Base-by-base conservation (phyloP, 352 stramenopile genomes). In the Pythium scleroteichum region DNA sequence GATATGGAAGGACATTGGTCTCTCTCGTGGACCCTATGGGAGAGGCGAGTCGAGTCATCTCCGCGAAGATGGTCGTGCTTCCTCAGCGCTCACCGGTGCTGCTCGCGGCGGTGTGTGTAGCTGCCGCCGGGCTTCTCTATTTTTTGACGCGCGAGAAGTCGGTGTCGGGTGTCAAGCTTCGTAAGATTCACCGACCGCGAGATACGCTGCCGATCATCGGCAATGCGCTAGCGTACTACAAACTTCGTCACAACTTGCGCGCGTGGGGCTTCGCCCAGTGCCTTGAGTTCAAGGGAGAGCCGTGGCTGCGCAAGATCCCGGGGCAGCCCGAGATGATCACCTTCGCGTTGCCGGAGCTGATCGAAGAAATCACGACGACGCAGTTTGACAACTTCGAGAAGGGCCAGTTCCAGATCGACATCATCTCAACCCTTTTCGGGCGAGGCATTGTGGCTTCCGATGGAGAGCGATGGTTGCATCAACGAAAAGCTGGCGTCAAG, bases 331-430 rank as follows among this genome's bases (percentile, higher is more conserved):
- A 62, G 13, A 52, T 68, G 17, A 52, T 78, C 58, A 46, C 71
- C 20, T 55, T 76, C 14, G 54, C 51, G 26, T 40, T 42, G 4
- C 62, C 66, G 2, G 59, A 78, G 26, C 35, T 35, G 1, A 66
- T 75, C 9, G 72, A 77, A 20, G 72, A 71, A 14, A 73, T 77
- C 51, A 62, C 70, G 33, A 69, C 58, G 54, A 80, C 66, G 29
- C 72, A 80, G 55, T 71, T 78, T 33, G 55, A 73, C 10, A 57
- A 62, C 41, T 80, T 75, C 41, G 41, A 60, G 26, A 80, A 80
- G 33, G 72, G 71, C 7, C 24, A 59, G 45, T 58, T 55, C 53
- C 61, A 66, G 42, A 44, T 53, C 19, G 54, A 73, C 29, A 54
- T 66, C 38, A 57, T 75, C 19, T 32, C 19, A 10, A 56, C 62